phyloP scores from a whole-genome alignment of 2,329 filamentous ascomycete genomes.

The Colletotrichum orchidophilum region DNA sequence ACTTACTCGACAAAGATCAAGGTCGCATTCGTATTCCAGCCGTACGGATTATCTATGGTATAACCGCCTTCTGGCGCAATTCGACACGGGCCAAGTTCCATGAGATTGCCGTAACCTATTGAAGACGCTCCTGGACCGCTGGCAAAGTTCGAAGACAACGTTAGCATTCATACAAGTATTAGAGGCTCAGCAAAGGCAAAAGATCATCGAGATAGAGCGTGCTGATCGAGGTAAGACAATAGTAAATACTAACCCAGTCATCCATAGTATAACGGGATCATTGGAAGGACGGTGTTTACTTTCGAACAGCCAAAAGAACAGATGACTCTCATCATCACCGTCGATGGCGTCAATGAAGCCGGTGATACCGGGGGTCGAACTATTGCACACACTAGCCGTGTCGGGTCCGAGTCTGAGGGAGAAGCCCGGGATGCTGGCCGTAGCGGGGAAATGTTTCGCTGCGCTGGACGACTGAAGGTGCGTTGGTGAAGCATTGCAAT shows the following conservation, averaged over 20 bases:
- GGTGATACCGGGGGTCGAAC: background rate
- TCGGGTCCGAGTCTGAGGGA: background rate
- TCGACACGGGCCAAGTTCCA: constrained; percentile 11
- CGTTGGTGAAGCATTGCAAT: background rate
- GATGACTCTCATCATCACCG: background rate
- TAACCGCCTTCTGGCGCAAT: constrained; percentile 6
- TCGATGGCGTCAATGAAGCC: background rate
- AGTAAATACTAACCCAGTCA: background rate
- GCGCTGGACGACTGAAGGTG: background rate
- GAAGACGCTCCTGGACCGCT: constrained; percentile 14
- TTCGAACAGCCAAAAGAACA: constrained; percentile 19
- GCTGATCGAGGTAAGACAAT: background rate
- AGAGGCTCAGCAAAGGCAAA: no score
- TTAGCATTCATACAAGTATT: background rate
- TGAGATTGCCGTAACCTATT: constrained; percentile 3
- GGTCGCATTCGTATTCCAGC: constrained; percentile 2
- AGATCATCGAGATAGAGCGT: no score
- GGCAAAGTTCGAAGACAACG: background rate
- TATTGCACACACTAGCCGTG: background rate
- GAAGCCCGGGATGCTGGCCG: background rate
- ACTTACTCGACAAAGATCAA: constrained; percentile 6
- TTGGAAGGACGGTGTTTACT: background rate
- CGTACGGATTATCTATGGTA: background rate
- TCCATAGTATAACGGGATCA: constrained; percentile 8
- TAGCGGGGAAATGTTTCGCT: background rate